Evolutionary conservation across 2,329 filamentous ascomycete species (phyloP).

Genomic region (Alternaria longipes): DNA sequence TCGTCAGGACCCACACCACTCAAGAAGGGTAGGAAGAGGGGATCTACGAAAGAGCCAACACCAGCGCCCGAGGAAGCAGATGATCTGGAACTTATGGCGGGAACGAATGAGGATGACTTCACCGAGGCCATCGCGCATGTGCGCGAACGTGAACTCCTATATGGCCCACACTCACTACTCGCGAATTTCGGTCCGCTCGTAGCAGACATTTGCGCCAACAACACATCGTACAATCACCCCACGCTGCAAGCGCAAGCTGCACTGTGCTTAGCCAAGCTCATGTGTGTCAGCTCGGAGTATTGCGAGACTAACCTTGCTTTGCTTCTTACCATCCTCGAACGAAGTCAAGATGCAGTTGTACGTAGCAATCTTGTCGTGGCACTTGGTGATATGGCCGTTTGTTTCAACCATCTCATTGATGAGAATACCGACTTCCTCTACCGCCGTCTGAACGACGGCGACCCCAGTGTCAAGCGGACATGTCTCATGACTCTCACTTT

Average conservation of each 20-base stretch:
- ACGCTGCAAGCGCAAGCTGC: constrained; percentile 93
- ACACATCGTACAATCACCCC: constrained; percentile 88
- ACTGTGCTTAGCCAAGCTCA: constrained; percentile 93
- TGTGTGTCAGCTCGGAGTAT: constrained; percentile 97
- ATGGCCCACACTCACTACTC: constrained; percentile 84
- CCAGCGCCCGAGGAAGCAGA: constrained; percentile 72
- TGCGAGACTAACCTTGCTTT: constrained; percentile 92
- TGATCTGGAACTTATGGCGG: constrained; percentile 94
- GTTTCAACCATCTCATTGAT: constrained; percentile 98
- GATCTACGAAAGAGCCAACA: constrained; percentile 53
- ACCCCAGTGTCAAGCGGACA: constrained; percentile 91
- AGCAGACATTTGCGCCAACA: constrained; percentile 88
- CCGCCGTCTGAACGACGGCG: constrained; percentile 86
- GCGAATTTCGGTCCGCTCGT: constrained; percentile 91
- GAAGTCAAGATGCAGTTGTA: constrained; percentile 89
- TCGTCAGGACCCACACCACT: constrained; percentile 42
- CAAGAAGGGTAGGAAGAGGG: constrained; percentile 55
- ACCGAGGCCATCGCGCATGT: constrained; percentile 87
- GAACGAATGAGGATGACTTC: constrained; percentile 94
- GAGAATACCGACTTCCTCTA: constrained; percentile 99
- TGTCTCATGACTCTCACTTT: constrained; percentile 99
- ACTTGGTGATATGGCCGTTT: constrained; percentile 97
- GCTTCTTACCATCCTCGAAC: constrained; percentile 97
- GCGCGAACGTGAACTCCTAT: constrained; percentile 83
- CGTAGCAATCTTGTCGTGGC: constrained; percentile 97